phyloP scores from a whole-genome alignment of 345 rosid species.

The Pelargonium nanum region DNA sequence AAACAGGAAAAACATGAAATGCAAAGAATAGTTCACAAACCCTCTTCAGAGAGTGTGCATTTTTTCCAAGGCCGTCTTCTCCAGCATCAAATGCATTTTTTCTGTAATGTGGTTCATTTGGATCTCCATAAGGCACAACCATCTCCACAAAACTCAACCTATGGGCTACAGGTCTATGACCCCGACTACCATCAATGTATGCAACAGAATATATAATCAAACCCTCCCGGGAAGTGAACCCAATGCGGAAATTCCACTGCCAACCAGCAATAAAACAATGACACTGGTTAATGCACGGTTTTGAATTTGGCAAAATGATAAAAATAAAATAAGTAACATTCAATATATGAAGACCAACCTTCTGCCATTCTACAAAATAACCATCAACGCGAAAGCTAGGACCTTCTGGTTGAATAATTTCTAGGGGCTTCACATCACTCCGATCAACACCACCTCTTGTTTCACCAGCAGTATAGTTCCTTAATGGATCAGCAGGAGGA shows the following conservation, averaged over 20 bases:
- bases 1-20: slow-evolving; percentile 11
- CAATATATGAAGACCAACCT: slow-evolving; percentile 31
- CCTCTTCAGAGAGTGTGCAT: slow-evolving; percentile 92
- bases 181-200: slow-evolving; percentile 79
- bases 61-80: slow-evolving; percentile 93
- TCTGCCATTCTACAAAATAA: slow-evolving; percentile 81
- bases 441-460: slow-evolving; percentile 86
- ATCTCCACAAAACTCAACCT: slow-evolving; percentile 91
- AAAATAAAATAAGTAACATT: slow-evolving; percentile 2
- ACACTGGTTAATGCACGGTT: slow-evolving; percentile 9
- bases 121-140: slow-evolving; percentile 97
- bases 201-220: slow-evolving; percentile 85
- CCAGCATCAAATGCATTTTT: slow-evolving; percentile 98
- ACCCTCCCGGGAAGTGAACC: slow-evolving; percentile 89
- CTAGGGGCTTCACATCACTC: slow-evolving; percentile 83
- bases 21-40: slow-evolving; percentile 23
- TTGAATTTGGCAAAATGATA: background rate
- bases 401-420: slow-evolving; percentile 83
- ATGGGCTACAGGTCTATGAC: slow-evolving; percentile 81
- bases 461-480: slow-evolving; percentile 86
- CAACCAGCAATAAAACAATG: slow-evolving; percentile 18
- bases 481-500: slow-evolving; percentile 80
- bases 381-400: slow-evolving; percentile 85
- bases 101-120: slow-evolving; percentile 85
- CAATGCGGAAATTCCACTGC: slow-evolving; percentile 94